Conservation (phyloP, 768 basidiomycete genomes). For the Termitomyces sp. region DNA sequence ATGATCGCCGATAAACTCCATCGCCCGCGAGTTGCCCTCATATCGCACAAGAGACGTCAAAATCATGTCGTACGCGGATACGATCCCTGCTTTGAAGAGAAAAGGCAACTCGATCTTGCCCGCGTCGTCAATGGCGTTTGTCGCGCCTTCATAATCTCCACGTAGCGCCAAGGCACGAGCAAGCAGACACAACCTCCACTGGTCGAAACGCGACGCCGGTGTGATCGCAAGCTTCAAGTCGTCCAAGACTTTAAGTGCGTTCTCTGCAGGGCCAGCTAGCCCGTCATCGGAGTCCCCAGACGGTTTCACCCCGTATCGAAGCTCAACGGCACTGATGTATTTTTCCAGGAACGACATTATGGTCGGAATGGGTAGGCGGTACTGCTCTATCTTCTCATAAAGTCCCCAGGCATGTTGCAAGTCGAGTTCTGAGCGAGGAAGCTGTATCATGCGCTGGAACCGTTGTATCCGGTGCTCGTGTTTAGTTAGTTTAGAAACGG, state of each 20-base stretch:
- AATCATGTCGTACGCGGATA: conserved; percentile 32
- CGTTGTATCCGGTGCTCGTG: background rate
- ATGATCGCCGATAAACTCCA: conserved; percentile 36
- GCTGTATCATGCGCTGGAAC: conserved; percentile 6
- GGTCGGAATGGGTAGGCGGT: conserved; percentile 3
- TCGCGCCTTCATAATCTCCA: conserved; percentile 8
- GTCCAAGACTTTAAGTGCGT: background rate
- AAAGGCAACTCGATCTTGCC: conserved; percentile 15
- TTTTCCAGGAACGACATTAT: conserved; percentile 18
- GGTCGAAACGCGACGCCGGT: conserved; percentile 4
- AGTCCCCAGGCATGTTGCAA: conserved; percentile 35
- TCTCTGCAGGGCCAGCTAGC: background rate
- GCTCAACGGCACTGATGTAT: conserved; percentile 21
- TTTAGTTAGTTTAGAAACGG: background rate
- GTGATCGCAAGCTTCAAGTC: background rate
- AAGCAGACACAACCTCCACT: conserved; percentile 10
- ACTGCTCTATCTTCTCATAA: conserved; percentile 22
- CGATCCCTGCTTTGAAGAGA: conserved; percentile 16
- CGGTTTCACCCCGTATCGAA: background rate
- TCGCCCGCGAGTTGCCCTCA: conserved; percentile 24
- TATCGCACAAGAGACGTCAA: conserved; percentile 29
- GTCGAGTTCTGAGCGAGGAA: conserved; percentile 20
- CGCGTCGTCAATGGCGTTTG: conserved; percentile 21
- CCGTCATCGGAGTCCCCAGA: background rate
- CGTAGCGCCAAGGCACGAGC: conserved; percentile 8